Conservation (phyloP, 176 grass and related monocot species). For the Triticum timopheevii region DNA sequence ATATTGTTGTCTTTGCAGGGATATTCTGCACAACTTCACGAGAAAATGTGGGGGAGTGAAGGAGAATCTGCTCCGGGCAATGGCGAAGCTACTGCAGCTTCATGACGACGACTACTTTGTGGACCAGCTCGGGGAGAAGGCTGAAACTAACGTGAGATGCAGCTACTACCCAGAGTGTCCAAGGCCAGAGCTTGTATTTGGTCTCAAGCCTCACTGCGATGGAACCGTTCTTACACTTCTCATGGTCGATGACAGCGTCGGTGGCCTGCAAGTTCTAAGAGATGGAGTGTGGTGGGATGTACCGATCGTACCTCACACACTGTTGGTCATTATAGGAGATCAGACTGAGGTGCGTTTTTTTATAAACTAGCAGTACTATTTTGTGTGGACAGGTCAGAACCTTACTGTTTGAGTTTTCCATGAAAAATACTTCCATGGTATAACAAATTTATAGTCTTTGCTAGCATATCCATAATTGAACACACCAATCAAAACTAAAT, state of each 20-base stretch:
- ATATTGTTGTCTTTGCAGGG: constrained; percentile 16
- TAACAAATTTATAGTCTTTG: no score
- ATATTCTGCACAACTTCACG: constrained; percentile 38
- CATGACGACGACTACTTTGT: constrained; percentile 16
- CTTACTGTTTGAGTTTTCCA: no score
- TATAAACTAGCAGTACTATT: no score
- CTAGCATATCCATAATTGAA: no score
- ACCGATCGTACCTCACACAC: constrained; percentile 4
- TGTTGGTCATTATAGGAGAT: constrained; percentile 53
- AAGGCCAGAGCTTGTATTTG: constrained; percentile 43
- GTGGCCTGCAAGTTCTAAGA: constrained; percentile 6
- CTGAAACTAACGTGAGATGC: constrained; percentile 10
- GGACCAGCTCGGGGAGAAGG: background rate
- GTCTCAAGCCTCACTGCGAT: constrained; percentile 22
- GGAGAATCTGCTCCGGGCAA: background rate
- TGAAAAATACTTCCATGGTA: no score
- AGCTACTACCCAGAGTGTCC: constrained; percentile 48
- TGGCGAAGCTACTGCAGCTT: constrained; percentile 36
- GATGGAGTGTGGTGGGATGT: constrained; percentile 43
- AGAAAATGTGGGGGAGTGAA: background rate
- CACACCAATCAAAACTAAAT: no score
- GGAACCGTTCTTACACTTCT: background rate
- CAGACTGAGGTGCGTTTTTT: constrained; percentile 34
- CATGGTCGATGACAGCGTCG: background rate
- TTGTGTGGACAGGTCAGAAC: no score